phyloP scores from a whole-genome alignment of 2,329 filamentous ascomycete genomes.

The Cadophora malorum region DNA sequence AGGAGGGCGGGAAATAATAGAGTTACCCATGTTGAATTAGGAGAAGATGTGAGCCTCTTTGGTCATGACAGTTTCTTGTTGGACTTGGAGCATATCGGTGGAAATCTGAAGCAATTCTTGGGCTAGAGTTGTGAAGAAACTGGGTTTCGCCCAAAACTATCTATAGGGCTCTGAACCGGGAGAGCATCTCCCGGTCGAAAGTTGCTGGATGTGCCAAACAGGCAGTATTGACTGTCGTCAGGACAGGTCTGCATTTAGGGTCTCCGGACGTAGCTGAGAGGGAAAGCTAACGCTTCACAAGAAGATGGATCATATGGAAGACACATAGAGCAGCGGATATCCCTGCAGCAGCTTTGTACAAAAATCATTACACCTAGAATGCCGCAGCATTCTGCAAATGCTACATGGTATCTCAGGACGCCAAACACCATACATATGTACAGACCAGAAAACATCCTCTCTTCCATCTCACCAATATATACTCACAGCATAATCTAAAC shows the following conservation, averaged over 20 bases:
- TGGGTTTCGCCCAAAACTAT: background rate
- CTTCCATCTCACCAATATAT: background rate
- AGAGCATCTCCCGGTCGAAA: background rate
- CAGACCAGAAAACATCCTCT: background rate
- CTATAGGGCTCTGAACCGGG: background rate
- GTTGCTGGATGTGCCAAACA: background rate
- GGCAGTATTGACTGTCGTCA: background rate
- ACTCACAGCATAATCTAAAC: background rate
- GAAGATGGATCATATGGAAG: background rate
- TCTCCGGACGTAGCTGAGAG: background rate
- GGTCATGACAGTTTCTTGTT: constrained; percentile 96
- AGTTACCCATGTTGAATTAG: constrained; percentile 88
- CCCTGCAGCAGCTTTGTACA: background rate
- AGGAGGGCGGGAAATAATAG: constrained; percentile 77
- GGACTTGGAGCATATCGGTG: constrained; percentile 90
- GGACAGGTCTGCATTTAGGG: background rate
- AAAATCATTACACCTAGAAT: constrained; percentile 1
- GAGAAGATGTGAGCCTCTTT: constrained; percentile 92
- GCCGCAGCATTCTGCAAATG: constrained; percentile 17
- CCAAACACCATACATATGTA: constrained; percentile 24
- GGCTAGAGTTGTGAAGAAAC: constrained; percentile 50
- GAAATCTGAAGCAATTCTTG: constrained; percentile 80
- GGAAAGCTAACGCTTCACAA: background rate
- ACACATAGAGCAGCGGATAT: background rate
- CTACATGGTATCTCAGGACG: constrained; percentile 22